Evolutionary conservation across 108 stramenopile genomes (phyloP).

Genomic region (Cyclostephanos invisitatus): DNA sequence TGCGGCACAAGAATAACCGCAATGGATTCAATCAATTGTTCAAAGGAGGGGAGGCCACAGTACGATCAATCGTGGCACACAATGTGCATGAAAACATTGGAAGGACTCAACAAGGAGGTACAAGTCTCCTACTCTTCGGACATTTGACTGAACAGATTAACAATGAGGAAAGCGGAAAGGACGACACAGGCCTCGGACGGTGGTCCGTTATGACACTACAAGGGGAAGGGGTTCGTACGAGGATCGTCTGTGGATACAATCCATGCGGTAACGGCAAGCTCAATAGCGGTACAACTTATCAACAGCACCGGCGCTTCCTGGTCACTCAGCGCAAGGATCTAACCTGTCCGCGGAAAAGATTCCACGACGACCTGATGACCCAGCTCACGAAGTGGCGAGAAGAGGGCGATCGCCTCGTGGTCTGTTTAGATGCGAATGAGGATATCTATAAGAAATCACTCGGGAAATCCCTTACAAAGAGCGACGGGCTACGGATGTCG

Average conservation of each 20-base stretch:
- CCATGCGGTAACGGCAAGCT: background rate
- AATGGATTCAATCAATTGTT: no score
- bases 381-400: conserved; percentile 4
- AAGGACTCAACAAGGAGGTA: conserved; percentile 12
- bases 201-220: no score
- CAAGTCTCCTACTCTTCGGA: background rate
- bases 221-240: background rate
- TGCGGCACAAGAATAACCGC: background rate
- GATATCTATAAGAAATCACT: conserved; percentile 6
- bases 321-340: background rate
- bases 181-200: no score
- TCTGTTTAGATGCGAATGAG: conserved; percentile 11
- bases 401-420: conserved; percentile 8
- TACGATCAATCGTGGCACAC: background rate
- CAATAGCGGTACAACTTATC: no score
- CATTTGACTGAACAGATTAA: background rate
- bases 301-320: conserved; percentile 5
- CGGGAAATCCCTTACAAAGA: background rate
- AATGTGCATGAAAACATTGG: no score
- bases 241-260: background rate
- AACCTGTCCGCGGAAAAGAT: no score
- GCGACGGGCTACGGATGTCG: background rate
- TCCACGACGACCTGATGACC: background rate
- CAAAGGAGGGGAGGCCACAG: background rate
- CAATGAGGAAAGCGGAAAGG: background rate